These are phyloP conservation scores for Nemania sp. DNA, from an alignment of 2,329 filamentous ascomycete species.

Conservation along the genomic window DNA sequence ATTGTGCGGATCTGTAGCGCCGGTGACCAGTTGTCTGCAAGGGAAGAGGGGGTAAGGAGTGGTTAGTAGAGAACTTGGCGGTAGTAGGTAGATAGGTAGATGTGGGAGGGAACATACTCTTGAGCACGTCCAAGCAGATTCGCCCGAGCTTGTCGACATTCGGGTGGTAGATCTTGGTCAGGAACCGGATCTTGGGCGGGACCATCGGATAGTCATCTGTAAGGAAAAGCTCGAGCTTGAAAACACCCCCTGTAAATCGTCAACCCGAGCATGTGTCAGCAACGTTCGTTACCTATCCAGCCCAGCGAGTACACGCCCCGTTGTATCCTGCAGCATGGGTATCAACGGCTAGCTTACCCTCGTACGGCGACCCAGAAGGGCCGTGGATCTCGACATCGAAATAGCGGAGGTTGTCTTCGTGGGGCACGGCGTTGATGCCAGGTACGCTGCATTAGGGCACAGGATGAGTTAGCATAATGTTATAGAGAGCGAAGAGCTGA, in stretches of 20 bases:
- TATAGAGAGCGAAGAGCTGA: too few relatives aligned
- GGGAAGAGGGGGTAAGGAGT: background rate
- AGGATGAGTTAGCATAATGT: background rate
- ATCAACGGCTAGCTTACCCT: constrained; percentile 63
- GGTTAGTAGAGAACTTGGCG: constrained; percentile 9
- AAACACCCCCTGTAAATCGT: constrained; percentile 69
- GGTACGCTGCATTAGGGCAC: constrained; percentile 72
- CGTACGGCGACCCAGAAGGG: constrained; percentile 88
- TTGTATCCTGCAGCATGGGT: background rate
- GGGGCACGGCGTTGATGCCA: constrained; percentile 92
- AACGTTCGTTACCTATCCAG: too few relatives aligned
- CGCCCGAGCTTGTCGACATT: constrained; percentile 98
- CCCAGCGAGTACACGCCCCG: too few relatives aligned
- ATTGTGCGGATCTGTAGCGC: constrained; percentile 98
- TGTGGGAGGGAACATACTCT: constrained; percentile 64
- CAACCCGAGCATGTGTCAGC: background rate
- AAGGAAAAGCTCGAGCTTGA: constrained; percentile 95
- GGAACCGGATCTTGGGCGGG: constrained; percentile 95
- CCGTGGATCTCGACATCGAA: constrained; percentile 98
- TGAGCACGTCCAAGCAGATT: constrained; percentile 95
- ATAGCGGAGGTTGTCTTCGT: constrained; percentile 96
- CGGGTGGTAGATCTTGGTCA: constrained; percentile 99
- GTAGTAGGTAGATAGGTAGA: background rate
- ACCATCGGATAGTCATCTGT: constrained; percentile 99
- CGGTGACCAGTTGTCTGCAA: constrained; percentile 93